Evolutionary conservation across 331 rosid species (phyloP), one percentile per base, ranked within the genome.

Genomic region (Cydonia oblonga): DNA sequence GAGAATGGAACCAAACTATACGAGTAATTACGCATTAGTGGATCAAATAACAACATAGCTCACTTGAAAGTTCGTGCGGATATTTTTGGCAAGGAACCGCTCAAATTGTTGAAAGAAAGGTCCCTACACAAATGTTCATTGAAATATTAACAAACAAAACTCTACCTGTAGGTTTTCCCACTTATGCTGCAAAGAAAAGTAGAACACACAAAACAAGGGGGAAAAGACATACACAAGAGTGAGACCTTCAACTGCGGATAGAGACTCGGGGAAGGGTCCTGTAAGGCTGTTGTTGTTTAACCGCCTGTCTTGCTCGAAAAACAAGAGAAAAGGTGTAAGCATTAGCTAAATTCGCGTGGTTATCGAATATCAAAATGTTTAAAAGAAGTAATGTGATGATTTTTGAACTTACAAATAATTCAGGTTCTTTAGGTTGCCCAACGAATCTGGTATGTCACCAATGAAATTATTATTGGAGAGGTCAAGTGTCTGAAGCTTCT

Each of bases 61-160:
- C 77, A 95, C 99, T 91, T 95, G 83, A 95, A 91, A 58, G 99
- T 95, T 87, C 99, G 88, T 73, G 99, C 93, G n/a, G 93, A 78
- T 74, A 91, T 77, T 77, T 91, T 88, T 44, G 99, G 97, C 83
- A 95, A 78, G 69, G 96, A 76, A 72, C 99, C 96, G 54, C 89
- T 91, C 77, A 95, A 76, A 84, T 95, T 95, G 87, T 95, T 95
- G 75, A 83, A 91, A 71, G 99, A 95, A 35, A 95, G 89, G 85
- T 95, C 99, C 82, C 99, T 95, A 68, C 79, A 85, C n/a, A 66
- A 25, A 80, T 73, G 81, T 72, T 29, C 52, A 4, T n/a, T 62
- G 22, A 53, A 59, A 64, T 23, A 62, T 24, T 4, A 61, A 32
- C 7, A 16, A 44, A 13, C 40, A 61, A 29, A 80, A 49, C 32